phyloP scores from a whole-genome alignment of 768 basidiomycete genomes.

The Leccinum boreale region DNA sequence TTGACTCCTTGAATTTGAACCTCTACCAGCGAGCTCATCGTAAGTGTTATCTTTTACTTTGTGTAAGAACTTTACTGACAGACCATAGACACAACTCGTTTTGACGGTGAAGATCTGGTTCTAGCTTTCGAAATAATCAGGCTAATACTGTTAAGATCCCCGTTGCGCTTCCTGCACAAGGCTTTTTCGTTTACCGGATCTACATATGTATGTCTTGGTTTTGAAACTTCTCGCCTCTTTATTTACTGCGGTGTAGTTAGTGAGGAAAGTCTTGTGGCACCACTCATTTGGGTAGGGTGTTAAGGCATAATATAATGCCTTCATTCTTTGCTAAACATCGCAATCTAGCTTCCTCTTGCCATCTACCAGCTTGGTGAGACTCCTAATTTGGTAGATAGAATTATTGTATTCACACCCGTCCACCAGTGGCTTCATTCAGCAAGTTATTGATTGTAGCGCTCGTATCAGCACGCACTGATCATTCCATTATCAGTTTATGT shows the following conservation, averaged over 20 bases:
- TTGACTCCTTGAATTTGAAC: background rate
- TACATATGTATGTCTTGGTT: background rate
- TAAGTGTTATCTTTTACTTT: background rate
- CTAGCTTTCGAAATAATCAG: background rate
- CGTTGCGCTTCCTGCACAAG: slow-evolving; percentile 2
- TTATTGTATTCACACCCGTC: background rate
- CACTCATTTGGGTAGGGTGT: slow-evolving; percentile 2
- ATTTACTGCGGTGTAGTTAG: background rate
- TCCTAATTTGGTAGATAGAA: background rate
- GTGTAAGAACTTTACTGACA: background rate
- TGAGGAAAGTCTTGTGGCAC: background rate
- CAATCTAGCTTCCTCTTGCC: background rate
- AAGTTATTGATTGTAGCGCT: background rate
- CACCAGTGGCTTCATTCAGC: background rate
- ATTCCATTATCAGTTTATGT: background rate
- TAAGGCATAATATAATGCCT: too few species aligned
- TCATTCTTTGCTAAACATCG: background rate
- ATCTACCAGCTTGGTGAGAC: slow-evolving; percentile 1
- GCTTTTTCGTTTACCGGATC: slow-evolving; percentile 8
- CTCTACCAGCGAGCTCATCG: slow-evolving; percentile 3
- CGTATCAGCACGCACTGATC: background rate
- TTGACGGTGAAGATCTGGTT: background rate
- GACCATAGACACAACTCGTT: background rate
- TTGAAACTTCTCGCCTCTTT: background rate
- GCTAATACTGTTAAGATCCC: background rate